These are phyloP conservation scores for Penicillium brevicompactum DNA, from an alignment of 2,329 filamentous ascomycete genomes.

Conservation along the genomic window DNA sequence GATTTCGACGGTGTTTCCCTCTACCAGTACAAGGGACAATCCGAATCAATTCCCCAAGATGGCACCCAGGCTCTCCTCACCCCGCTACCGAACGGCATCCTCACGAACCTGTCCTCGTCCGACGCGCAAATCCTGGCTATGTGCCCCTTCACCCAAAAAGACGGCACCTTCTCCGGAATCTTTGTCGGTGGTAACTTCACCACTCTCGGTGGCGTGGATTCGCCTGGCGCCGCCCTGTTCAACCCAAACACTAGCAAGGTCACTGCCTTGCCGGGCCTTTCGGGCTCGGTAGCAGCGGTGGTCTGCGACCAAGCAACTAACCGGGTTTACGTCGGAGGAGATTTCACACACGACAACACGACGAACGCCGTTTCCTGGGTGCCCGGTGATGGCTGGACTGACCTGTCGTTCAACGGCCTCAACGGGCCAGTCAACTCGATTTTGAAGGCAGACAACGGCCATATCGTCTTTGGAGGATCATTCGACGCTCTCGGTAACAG, in stretches of 20 bases:
- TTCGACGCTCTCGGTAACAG: constrained; percentile 89
- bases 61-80: constrained; percentile 80
- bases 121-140: constrained; percentile 86
- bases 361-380: constrained; percentile 89
- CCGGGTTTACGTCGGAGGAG: constrained; percentile 89
- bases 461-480: constrained; percentile 87
- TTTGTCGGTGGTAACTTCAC: constrained; percentile 96
- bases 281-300: constrained; percentile 78
- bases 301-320: constrained; percentile 76
- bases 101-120: constrained; percentile 71
- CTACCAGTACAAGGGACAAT: constrained; percentile 82
- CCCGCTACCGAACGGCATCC: constrained; percentile 81
- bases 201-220: constrained; percentile 74
- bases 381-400: constrained; percentile 68
- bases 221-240: constrained; percentile 78
- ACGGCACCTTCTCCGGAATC: constrained; percentile 71
- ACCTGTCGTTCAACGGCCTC: constrained; percentile 88
- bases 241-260: constrained; percentile 71
- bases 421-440: constrained; percentile 91
- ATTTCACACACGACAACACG: constrained; percentile 77
- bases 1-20: constrained; percentile 91
- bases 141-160: constrained; percentile 72
- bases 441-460: constrained; percentile 73
- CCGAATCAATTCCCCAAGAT: constrained; percentile 63
- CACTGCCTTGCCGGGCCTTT: constrained; percentile 75